Conservation (phyloP, 805 yeast genomes). For the Candida nitratophila region DNA sequence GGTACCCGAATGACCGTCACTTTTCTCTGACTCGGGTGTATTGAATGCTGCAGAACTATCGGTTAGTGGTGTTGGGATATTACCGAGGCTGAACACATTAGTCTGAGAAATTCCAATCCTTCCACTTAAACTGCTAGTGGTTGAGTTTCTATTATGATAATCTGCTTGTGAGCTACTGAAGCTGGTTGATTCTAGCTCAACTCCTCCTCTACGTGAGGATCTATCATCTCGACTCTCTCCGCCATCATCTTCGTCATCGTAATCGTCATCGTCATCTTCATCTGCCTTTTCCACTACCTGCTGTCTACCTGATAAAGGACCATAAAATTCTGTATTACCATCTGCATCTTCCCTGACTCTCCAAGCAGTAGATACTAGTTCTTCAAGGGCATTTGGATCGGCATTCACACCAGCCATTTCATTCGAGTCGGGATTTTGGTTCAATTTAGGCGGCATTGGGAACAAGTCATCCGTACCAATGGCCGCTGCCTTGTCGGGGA, state of each 20-base stretch:
- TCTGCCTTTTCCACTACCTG: constrained; percentile 18
- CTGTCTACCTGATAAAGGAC: constrained; percentile 28
- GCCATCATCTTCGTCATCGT: neutral
- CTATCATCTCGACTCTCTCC: constrained; percentile 4
- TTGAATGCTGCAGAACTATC: neutral
- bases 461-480: constrained; percentile 4
- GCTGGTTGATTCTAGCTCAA: too few relatives aligned
- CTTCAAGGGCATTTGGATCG: constrained; percentile 24
- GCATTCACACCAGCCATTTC: constrained; percentile 6
- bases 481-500: constrained; percentile 11
- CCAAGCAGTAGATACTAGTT: constrained; percentile 27
- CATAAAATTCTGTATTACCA: constrained; percentile 26
- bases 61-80: neutral
- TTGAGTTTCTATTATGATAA: too few relatives aligned
- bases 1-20: neutral
- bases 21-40: neutral
- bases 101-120: too few relatives aligned
- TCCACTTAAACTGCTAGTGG: too few relatives aligned
- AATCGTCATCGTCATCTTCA: constrained; percentile 2
- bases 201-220: too few relatives aligned
- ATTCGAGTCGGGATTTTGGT: constrained; percentile 5
- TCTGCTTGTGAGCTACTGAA: neutral
- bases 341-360: constrained; percentile 19
- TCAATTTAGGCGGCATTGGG: constrained; percentile 11
- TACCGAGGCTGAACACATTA: neutral